These are phyloP conservation scores for Favolaschia claudopus DNA, from an alignment of 768 basidiomycete genomes.

Conservation along the genomic window DNA sequence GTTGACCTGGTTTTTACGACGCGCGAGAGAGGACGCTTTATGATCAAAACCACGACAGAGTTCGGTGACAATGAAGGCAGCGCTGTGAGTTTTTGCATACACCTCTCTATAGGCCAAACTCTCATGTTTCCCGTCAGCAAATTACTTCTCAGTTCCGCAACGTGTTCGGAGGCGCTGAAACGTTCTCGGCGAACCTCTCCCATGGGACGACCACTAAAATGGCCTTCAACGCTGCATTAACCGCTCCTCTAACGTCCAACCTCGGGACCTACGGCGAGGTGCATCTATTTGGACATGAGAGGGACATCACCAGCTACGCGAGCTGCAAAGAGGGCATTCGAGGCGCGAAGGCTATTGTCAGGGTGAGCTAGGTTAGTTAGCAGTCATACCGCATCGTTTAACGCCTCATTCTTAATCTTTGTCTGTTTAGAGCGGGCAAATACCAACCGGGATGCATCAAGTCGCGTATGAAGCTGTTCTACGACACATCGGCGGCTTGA, in stretches of 20 bases:
- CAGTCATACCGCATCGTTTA: slow-evolving; percentile 30
- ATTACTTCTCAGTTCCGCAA: slow-evolving; percentile 85
- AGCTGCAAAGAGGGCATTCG: slow-evolving; percentile 71
- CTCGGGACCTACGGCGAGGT: slow-evolving; percentile 77
- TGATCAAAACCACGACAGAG: slow-evolving; percentile 85
- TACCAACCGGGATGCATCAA: slow-evolving; percentile 67
- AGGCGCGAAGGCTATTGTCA: slow-evolving; percentile 72
- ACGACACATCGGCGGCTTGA: slow-evolving; percentile 75
- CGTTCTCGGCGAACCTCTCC: slow-evolving; percentile 81
- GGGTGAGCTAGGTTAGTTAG: slow-evolving; percentile 77
- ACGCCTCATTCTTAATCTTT: slow-evolving; percentile 29
- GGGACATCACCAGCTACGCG: slow-evolving; percentile 83
- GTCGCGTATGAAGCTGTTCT: slow-evolving; percentile 84
- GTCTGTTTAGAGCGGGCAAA: slow-evolving; percentile 44
- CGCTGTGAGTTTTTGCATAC: slow-evolving; percentile 67
- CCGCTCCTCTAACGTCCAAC: slow-evolving; percentile 64
- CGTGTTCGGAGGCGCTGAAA: slow-evolving; percentile 91
- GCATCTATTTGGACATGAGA: slow-evolving; percentile 74
- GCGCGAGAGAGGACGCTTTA: slow-evolving; percentile 78
- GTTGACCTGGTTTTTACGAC: slow-evolving; percentile 85
- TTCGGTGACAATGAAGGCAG: slow-evolving; percentile 93
- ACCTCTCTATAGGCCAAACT: background rate
- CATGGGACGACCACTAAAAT: slow-evolving; percentile 88
- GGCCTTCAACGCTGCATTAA: slow-evolving; percentile 76
- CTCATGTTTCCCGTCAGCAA: slow-evolving; percentile 53